Conservation (phyloP, 2,329 filamentous ascomycete species). For the Alternaria gansuensis region DNA sequence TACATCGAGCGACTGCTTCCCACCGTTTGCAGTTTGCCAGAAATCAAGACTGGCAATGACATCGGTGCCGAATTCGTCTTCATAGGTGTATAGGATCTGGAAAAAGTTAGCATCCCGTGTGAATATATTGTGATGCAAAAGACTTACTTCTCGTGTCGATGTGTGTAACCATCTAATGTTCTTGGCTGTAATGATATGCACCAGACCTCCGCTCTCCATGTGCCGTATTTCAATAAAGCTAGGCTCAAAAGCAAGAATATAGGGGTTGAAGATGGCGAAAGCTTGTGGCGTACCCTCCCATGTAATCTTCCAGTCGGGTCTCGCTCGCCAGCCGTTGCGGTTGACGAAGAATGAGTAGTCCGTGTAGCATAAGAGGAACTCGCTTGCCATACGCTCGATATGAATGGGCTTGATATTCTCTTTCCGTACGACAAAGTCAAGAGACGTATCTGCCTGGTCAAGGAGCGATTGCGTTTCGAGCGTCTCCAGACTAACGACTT, state of each 20-base stretch:
- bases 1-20: slow-evolving; percentile 40
- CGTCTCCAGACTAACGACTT: slow-evolving; percentile 94
- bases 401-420: slow-evolving; percentile 95
- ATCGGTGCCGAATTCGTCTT: slow-evolving; percentile 93
- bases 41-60: slow-evolving; percentile 96
- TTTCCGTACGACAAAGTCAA: slow-evolving; percentile 94
- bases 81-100: slow-evolving; percentile 96
- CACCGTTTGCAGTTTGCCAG: slow-evolving; percentile 65
- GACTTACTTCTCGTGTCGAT: slow-evolving; percentile 87
- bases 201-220: slow-evolving; percentile 87
- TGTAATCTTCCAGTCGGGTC: slow-evolving; percentile 95
- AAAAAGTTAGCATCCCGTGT: slow-evolving; percentile 24
- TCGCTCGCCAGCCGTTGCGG: slow-evolving; percentile 94
- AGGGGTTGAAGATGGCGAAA: slow-evolving; percentile 95
- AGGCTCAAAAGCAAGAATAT: slow-evolving; percentile 95
- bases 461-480: slow-evolving; percentile 97
- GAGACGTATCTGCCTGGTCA: slow-evolving; percentile 95
- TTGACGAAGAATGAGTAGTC: slow-evolving; percentile 99
- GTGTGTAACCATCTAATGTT: slow-evolving; percentile 98
- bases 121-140: not conserved
- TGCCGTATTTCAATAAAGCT: slow-evolving; percentile 97
- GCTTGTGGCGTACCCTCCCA: slow-evolving; percentile 94
- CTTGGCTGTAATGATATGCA: slow-evolving; percentile 95
- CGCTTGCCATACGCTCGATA: slow-evolving; percentile 94
- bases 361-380: slow-evolving; percentile 97